Conservation (phyloP, 2,329 filamentous ascomycete genomes). For the Trichoderma semiorbis region DNA sequence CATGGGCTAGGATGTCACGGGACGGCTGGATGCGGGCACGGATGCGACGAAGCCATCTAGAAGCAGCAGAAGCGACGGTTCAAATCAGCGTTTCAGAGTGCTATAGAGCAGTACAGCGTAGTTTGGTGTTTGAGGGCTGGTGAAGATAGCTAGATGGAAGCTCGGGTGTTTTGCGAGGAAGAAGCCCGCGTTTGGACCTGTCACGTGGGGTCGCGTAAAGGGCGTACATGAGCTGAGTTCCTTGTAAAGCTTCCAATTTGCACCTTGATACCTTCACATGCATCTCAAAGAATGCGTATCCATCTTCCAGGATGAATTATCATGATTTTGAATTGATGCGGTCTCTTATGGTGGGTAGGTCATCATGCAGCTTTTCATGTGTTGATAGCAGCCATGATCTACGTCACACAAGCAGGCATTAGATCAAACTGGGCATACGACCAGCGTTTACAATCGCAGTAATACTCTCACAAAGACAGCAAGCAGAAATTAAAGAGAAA, state of each 20-base stretch:
- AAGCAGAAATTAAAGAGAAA: not conserved
- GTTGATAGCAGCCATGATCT: not conserved
- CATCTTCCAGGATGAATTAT: rapidly evolving
- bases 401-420: not conserved
- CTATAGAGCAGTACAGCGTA: not conserved
- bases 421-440: not conserved
- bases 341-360: not conserved
- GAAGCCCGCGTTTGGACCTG: not conserved
- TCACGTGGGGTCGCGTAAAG: not conserved
- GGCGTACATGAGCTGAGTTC: not conserved
- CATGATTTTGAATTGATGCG: not conserved
- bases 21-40: not conserved
- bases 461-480: not conserved
- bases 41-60: constrained; percentile 14
- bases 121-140: not conserved
- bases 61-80: not conserved
- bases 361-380: not conserved
- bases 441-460: not conserved
- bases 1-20: constrained; percentile 8
- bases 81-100: not conserved
- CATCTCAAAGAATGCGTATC: not conserved
- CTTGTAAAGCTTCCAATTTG: not conserved
- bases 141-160: not conserved
- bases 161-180: not conserved
- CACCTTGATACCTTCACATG: not conserved